phyloP scores from a whole-genome alignment of 345 rosid genomes.

The Mallotus nudiflorus region DNA sequence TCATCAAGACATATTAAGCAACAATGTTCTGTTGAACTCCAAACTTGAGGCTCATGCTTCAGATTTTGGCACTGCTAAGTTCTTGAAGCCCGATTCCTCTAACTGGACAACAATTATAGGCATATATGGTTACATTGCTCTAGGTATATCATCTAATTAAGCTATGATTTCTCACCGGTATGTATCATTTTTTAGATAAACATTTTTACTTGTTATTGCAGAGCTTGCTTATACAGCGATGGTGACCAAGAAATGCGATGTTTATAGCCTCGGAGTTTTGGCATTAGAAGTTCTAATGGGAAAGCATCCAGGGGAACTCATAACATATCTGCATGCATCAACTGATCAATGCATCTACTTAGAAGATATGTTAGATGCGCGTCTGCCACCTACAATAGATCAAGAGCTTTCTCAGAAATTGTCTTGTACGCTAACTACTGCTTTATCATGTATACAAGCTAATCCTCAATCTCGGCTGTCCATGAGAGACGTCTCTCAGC shows the following conservation, averaged over 20 bases:
- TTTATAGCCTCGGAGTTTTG: conserved; percentile 9
- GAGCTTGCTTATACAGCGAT: conserved; percentile 13
- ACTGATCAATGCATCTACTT: conserved; percentile 8
- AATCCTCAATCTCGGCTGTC: conserved; percentile 26
- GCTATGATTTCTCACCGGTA: too few relatives aligned
- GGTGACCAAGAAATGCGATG: conserved; percentile 11
- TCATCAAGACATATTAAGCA: conserved; percentile 26
- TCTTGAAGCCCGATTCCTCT: conserved; percentile 15
- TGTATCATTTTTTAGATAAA: background rate
- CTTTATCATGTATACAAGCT: conserved; percentile 4
- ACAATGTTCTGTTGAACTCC: conserved; percentile 1
- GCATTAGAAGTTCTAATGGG: conserved; percentile 15
- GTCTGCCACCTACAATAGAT: background rate
- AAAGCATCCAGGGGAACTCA: conserved; percentile 21
- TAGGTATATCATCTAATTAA: background rate
- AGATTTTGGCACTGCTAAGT: conserved; percentile 14
- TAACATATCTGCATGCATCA: background rate
- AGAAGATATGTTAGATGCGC: conserved; percentile 17
- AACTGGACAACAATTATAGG: conserved; percentile 13
- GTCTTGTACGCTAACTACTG: background rate
- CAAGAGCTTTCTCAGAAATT: conserved; percentile 6
- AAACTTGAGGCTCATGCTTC: conserved; percentile 14
- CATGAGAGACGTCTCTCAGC: conserved; percentile 15
- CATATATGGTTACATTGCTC: conserved; percentile 17
- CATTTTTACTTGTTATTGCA: background rate